A percentile compares a stretch with the other conserved stretches of the same genome.
Conservation (phyloP, 306 rosid genomes). For the Prunus mume region DNA sequence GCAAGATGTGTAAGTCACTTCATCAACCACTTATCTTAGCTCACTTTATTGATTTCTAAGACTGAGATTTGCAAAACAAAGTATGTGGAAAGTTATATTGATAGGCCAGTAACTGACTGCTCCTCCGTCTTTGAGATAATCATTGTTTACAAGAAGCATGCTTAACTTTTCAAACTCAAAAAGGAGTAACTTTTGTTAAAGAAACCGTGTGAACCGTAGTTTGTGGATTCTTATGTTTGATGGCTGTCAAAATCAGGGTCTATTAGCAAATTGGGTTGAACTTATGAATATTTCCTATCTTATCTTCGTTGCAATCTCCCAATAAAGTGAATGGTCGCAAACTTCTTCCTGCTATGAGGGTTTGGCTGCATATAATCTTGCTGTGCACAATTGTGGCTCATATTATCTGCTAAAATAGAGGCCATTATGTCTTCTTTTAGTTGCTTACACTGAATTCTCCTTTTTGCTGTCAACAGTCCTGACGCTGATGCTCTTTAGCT, state of each 20-base stretch:
- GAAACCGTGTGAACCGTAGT: not conserved
- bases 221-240: not conserved
- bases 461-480: not conserved
- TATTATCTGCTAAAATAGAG: slow-evolving; percentile 5
- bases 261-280: slow-evolving; percentile 7
- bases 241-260: slow-evolving; percentile 20
- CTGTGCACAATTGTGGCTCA: not conserved
- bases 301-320: slow-evolving; percentile 25
- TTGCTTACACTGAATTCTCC: not conserved
- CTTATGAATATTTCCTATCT: slow-evolving; percentile 10
- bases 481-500: not conserved
- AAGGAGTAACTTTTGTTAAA: not conserved
- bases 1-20: slow-evolving; percentile 37
- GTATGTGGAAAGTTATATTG: not conserved
- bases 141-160: not conserved
- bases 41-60: not conserved
- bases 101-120: too few species aligned
- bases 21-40: not conserved
- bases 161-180: not conserved
- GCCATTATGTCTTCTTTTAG: not conserved
- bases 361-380: slow-evolving; percentile 1
- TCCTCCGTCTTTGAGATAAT: too few species aligned
- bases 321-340: slow-evolving; percentile 13
- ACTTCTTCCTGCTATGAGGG: not conserved
- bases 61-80: not conserved